These are phyloP conservation scores for Scenedesmus sp. DNA, from an alignment of 163 green algal species.

Conservation along the genomic window DNA sequence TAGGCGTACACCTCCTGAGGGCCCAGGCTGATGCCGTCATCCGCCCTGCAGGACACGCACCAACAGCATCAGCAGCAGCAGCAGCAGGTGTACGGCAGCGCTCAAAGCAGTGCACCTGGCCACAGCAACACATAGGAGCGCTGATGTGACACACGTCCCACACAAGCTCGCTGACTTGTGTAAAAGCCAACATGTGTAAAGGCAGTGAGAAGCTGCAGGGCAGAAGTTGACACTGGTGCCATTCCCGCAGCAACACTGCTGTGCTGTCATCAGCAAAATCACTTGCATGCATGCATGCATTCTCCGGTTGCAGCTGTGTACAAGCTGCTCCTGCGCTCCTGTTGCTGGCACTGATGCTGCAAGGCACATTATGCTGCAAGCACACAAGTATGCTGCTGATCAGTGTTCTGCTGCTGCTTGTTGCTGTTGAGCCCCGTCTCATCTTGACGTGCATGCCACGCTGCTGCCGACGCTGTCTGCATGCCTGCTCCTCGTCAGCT, in stretches of 20 bases:
- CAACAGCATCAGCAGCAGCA: neutral
- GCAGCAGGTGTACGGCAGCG: neutral
- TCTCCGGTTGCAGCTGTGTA: neutral
- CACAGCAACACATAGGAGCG: too few species aligned
- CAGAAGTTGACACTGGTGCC: neutral
- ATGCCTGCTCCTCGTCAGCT: too few species aligned
- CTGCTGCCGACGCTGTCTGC: too few species aligned
- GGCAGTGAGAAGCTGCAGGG: neutral
- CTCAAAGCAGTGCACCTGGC: neutral
- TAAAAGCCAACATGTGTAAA: too few species aligned
- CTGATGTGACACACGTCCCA: too few species aligned
- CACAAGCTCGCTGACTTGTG: too few species aligned
- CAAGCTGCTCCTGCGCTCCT: neutral
- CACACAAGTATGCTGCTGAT: neutral
- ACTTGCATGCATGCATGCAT: neutral
- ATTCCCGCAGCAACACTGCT: too few species aligned
- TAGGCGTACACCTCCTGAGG: constrained; percentile 86
- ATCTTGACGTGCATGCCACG: too few species aligned
- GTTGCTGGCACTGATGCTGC: neutral
- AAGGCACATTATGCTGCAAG: neutral
- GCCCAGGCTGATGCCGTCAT: constrained; percentile 53
- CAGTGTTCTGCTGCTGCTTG: neutral
- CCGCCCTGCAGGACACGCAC: neutral
- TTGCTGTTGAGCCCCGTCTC: neutral
- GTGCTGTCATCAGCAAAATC: neutral